Base-by-base conservation (phyloP, 2,329 filamentous ascomycete species). In the Neofusicoccum kwambonambiense region DNA sequence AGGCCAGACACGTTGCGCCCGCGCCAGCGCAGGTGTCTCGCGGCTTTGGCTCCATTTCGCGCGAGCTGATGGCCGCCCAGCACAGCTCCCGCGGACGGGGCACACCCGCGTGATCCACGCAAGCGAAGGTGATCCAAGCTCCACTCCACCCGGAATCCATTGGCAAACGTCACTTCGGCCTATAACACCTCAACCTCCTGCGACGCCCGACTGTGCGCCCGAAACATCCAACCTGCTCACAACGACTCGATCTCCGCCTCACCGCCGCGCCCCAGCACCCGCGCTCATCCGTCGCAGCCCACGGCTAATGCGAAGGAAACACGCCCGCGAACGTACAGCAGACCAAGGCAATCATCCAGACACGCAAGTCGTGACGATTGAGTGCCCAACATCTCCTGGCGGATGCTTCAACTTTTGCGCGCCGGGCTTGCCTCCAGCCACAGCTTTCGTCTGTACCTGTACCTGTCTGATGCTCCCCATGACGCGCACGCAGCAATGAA, bases 61-160 rank as follows among this genome's bases (percentile, higher is more conserved):
- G 27, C 27, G 27, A 31, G 27, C 27, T 31, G 27, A 1, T 31
- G 27, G 27, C 27, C 27, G 27, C 27, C 4, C 27, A 31, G 27
- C 27, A 31, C 27, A 31, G 27, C 27, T 5, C 41, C 11, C 7
- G 54, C 22, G 17, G 17, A 39, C 56, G 41, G 39, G 39, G 31
- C 54, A 17, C 54, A 45, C 54, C 39, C 39, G 56, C 56, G 27
- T 60, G 56, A 60, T 60, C 56, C 56, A 47, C 56, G 42, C 56
- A 60, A 60, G 56, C 56, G 56, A 60, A 34, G 42, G 27, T 47
- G 56, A 44, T 44, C 56, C 56, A 49, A 60, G 56, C 56, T 60
- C 42, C 42, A n/a, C 41, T 47, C 56, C 56, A 47, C 56, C 35
- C 56, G 35, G 19, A 47, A 60, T 60, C n/a, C 56, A 60, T 47